phyloP scores from a whole-genome alignment of 306 rosid genomes.

The Lupinus albus region DNA sequence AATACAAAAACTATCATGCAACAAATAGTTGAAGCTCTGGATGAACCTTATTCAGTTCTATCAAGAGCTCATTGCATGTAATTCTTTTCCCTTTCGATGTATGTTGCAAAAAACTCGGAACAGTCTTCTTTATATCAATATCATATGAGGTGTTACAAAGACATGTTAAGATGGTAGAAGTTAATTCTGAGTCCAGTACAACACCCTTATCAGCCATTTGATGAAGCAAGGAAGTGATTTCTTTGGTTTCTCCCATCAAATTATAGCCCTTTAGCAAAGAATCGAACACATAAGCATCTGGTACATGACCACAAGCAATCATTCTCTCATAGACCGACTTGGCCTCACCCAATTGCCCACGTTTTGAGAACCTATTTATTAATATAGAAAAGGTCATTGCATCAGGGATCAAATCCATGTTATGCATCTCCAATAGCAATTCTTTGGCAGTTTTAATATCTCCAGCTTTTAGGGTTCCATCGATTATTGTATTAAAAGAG shows the following conservation, averaged over 20 bases:
- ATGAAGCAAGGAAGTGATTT: conserved; percentile 61
- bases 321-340: conserved; percentile 59
- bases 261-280: conserved; percentile 71
- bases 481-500: conserved; percentile 68
- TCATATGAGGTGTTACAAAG: conserved; percentile 53
- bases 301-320: conserved; percentile 60
- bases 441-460: conserved; percentile 59
- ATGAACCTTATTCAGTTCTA: conserved; percentile 52
- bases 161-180: conserved; percentile 64
- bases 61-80: conserved; percentile 56
- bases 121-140: conserved; percentile 55
- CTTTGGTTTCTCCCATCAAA: conserved; percentile 52
- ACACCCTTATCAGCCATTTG: conserved; percentile 72
- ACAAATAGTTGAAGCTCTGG: conserved; percentile 57
- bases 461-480: conserved; percentile 69
- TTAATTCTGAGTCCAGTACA: conserved; percentile 61
- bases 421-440: conserved; percentile 60
- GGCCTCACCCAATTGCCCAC: conserved; percentile 70
- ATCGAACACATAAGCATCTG: conserved; percentile 61
- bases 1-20: conserved; percentile 26
- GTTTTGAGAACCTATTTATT: conserved; percentile 60
- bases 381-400: conserved; percentile 62
- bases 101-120: conserved; percentile 60
- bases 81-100: conserved; percentile 48
- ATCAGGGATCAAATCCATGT: conserved; percentile 60